A percentile compares a stretch with the other conserved stretches of the same genome.
These are phyloP conservation scores for Betula pendula DNA, from an alignment of 306 rosid genomes.

Conservation along the genomic window DNA sequence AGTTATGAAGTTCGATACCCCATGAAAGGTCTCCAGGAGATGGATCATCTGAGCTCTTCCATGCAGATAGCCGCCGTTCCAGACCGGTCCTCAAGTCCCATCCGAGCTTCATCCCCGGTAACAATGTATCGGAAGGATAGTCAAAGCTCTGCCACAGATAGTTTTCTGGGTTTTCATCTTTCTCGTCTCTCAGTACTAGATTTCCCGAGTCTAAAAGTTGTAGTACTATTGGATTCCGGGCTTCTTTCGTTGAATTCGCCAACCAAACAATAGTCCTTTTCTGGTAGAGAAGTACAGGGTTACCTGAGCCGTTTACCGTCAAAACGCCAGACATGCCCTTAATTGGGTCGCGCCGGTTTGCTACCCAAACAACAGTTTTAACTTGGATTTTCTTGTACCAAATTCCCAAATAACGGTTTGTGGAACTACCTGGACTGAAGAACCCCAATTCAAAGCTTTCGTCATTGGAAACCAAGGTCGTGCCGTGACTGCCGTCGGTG, in stretches of 20 bases:
- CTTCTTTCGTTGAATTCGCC: not conserved
- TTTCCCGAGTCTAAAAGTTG: not conserved
- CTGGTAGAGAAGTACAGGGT: not conserved
- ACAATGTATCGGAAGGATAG: not conserved
- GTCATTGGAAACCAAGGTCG: not conserved
- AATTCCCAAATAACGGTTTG: not conserved
- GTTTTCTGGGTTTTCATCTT: not conserved
- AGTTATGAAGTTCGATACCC: slow-evolving; percentile 31
- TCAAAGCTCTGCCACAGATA: slow-evolving; percentile 2
- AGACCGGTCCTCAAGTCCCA: not conserved
- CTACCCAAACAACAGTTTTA: not conserved
- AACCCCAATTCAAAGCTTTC: not conserved
- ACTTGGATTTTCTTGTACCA: not conserved
- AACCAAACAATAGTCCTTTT: not conserved
- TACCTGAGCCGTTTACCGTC: not conserved
- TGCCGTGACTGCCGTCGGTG: not conserved
- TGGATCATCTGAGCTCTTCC: not conserved
- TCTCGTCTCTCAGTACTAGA: not conserved
- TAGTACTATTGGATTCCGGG: not conserved
- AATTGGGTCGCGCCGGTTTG: not conserved
- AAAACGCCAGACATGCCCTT: not conserved
- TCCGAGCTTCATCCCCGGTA: not conserved
- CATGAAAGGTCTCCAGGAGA: not conserved
- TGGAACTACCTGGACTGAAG: not conserved
- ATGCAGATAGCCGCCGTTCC: not conserved